These are phyloP conservation scores for Monosporozyma aerobia DNA, from an alignment of 805 yeast species.

Conservation along the genomic window DNA sequence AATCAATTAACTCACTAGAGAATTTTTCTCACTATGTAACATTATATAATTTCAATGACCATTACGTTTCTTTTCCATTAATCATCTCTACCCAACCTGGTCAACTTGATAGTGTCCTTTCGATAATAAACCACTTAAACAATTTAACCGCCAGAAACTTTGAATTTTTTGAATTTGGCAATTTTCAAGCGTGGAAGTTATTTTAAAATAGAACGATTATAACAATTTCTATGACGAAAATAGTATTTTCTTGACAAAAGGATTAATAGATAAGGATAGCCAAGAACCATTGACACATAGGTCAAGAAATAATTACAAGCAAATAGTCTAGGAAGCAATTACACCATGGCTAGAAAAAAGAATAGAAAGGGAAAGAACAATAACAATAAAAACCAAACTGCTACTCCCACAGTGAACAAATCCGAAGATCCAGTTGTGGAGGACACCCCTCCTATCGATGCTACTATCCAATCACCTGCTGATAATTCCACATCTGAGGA, in stretches of 20 bases:
- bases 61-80: not conserved
- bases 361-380: conserved; percentile 3
- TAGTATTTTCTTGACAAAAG: not conserved
- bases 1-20: not conserved
- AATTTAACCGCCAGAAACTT: not conserved
- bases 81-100: too few relatives aligned
- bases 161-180: not conserved
- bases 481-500: not conserved
- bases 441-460: not conserved
- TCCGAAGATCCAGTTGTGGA: not conserved
- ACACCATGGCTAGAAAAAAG: conserved; percentile 3
- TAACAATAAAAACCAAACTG: not conserved
- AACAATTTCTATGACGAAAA: not conserved
- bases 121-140: too few relatives aligned
- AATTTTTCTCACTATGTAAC: not conserved
- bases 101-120: too few relatives aligned
- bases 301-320: not conserved
- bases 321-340: not conserved
- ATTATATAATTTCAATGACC: not conserved
- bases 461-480: too few relatives aligned
- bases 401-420: not conserved
- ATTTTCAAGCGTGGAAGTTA: not conserved
- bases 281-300: not conserved
- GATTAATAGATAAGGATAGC: not conserved
- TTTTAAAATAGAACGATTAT: not conserved